These are phyloP conservation scores for Chamaecyparis obtusa DNA, from an alignment of 75 land plant species.

Conservation along the genomic window DNA sequence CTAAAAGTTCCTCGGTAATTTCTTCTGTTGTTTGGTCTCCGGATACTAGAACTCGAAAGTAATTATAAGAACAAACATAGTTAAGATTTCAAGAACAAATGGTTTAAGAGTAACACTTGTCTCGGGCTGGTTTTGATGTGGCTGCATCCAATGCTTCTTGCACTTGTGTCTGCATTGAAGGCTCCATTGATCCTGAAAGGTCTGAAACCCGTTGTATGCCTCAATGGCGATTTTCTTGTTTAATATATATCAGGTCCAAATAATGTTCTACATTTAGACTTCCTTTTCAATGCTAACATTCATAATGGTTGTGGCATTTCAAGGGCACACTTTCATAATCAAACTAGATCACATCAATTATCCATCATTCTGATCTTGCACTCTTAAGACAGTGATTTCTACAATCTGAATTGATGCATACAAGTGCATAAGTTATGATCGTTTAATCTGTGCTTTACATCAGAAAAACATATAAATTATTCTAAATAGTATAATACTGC, in stretches of 20 bases:
- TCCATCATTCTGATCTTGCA: not conserved
- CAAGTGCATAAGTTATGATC: not conserved
- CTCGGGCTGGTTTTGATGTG: not conserved
- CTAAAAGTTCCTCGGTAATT: not conserved
- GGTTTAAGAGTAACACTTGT: not conserved
- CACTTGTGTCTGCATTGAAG: not conserved
- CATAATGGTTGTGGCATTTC: too few relatives aligned
- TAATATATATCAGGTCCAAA: not conserved
- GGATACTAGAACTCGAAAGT: not conserved
- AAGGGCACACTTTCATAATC: not conserved
- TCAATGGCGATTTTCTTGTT: too few relatives aligned
- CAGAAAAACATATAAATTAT: not conserved
- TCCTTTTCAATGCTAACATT: not conserved
- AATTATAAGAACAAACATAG: not conserved
- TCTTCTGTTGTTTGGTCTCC: not conserved
- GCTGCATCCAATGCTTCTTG: too few relatives aligned
- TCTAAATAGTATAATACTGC: not conserved
- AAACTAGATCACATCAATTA: not conserved
- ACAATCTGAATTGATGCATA: not conserved
- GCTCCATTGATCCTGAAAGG: not conserved
- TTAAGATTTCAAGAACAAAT: not conserved
- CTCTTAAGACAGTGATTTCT: not conserved
- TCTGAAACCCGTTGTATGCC: not conserved
- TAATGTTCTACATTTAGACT: not conserved
- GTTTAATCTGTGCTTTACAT: not conserved